Conservation (phyloP, 176 grass and related monocot species). For the Dendrocalamus sinicus region DNA sequence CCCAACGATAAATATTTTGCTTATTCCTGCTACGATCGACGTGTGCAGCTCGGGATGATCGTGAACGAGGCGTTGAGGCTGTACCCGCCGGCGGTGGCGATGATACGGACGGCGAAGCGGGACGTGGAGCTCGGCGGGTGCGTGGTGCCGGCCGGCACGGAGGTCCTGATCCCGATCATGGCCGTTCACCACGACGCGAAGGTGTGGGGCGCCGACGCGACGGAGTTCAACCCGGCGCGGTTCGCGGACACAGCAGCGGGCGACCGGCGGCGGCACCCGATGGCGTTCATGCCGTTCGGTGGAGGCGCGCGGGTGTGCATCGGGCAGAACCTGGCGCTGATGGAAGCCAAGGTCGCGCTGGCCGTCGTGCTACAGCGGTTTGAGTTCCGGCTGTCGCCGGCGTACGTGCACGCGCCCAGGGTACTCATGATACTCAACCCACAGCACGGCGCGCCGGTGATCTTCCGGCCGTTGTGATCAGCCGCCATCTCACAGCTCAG, state of each 20-base stretch:
- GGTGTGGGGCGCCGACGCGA: slow-evolving; percentile 76
- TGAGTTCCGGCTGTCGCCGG: slow-evolving; percentile 65
- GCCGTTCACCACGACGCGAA: slow-evolving; percentile 81
- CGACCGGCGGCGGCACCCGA: slow-evolving; percentile 47
- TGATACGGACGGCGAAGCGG: slow-evolving; percentile 68
- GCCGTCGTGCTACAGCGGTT: slow-evolving; percentile 83
- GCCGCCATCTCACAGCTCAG: not conserved
- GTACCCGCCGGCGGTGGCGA: slow-evolving; percentile 91
- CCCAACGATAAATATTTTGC: not conserved
- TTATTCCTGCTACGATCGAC: not conserved
- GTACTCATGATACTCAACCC: slow-evolving; percentile 89
- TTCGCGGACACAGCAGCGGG: slow-evolving; percentile 50
- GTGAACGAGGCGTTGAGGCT: slow-evolving; percentile 88
- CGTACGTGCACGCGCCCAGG: slow-evolving; percentile 83
- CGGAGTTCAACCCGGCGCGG: slow-evolving; percentile 72
- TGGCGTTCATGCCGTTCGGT: slow-evolving; percentile 89
- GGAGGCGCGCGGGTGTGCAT: slow-evolving; percentile 84
- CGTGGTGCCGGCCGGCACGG: slow-evolving; percentile 84
- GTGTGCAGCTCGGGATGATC: slow-evolving; percentile 68
- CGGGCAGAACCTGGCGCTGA: slow-evolving; percentile 83
- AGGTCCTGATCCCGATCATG: slow-evolving; percentile 86
- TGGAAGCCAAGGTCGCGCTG: slow-evolving; percentile 83
- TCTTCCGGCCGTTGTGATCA: slow-evolving; percentile 66
- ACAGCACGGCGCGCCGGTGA: slow-evolving; percentile 85
- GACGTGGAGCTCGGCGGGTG: slow-evolving; percentile 77